These are phyloP conservation scores for Lachancea thermotolerans DNA, from an alignment of 805 yeast species.

Conservation along the genomic window DNA sequence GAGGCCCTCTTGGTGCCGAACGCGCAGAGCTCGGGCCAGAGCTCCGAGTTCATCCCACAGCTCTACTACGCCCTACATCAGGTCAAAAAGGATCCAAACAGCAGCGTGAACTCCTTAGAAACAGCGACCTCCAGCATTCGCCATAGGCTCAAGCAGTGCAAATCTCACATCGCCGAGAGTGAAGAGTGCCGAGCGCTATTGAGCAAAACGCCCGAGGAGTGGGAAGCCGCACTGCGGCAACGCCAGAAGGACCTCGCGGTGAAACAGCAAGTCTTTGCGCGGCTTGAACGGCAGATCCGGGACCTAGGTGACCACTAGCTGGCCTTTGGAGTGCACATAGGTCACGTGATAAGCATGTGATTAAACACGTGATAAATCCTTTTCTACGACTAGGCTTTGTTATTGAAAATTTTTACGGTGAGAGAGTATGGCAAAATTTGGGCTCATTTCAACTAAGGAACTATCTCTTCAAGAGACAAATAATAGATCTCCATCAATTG, in stretches of 20 bases:
- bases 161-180: conserved; percentile 24
- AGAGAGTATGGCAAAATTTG: neutral
- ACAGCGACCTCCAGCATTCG: conserved; percentile 28
- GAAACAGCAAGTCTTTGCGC: conserved; percentile 17
- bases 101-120: conserved; percentile 27
- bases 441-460: neutral
- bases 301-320: neutral
- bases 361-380: neutral
- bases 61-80: conserved; percentile 28
- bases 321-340: too few relatives aligned
- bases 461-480: neutral
- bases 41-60: conserved; percentile 29
- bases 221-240: conserved; percentile 22
- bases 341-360: neutral
- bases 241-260: conserved; percentile 22
- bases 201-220: conserved; percentile 24
- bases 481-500: neutral
- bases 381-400: too few relatives aligned
- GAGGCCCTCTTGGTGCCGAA: conserved; percentile 2
- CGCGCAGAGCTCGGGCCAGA: neutral
- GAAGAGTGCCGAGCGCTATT: conserved; percentile 24
- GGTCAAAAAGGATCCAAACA: conserved; percentile 29
- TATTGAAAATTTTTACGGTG: conserved; percentile 1
- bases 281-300: conserved; percentile 10
- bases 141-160: conserved; percentile 28